phyloP scores from a whole-genome alignment of 108 stramenopile genomes.

The Epipyxis sp. region DNA sequence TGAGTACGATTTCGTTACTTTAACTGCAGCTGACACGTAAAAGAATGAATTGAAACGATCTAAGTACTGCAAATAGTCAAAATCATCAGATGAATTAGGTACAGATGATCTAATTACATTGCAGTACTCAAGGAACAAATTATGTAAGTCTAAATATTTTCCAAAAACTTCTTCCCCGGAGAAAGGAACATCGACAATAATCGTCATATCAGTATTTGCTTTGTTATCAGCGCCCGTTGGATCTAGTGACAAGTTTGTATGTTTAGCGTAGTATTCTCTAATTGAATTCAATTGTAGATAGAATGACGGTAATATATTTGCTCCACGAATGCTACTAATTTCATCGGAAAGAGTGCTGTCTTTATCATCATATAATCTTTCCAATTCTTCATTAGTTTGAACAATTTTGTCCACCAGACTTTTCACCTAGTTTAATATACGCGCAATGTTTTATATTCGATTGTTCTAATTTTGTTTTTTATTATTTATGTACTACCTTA shows the following conservation, averaged over 20 bases:
- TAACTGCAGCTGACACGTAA: not conserved
- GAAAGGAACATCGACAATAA: conserved; percentile 15
- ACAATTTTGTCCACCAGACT: not conserved
- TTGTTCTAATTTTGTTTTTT: too few relatives aligned
- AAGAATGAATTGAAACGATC: conserved; percentile 27
- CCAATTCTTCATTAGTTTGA: not conserved
- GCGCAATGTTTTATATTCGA: too few relatives aligned
- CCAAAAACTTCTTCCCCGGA: conserved; percentile 46
- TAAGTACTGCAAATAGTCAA: conserved; percentile 41
- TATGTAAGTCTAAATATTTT: conserved; percentile 45
- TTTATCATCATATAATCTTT: not conserved
- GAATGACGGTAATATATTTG: conserved; percentile 17
- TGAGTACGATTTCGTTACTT: conserved; percentile 6
- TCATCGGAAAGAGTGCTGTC: conserved; percentile 29
- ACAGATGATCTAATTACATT: not conserved
- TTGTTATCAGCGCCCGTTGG: not conserved
- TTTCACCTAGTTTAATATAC: too few relatives aligned
- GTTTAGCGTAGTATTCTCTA: conserved; percentile 33
- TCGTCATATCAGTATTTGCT: not conserved
- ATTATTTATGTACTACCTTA: too few relatives aligned
- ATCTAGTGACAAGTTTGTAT: not conserved
- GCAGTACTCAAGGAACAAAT: conserved; percentile 10
- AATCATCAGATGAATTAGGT: not conserved
- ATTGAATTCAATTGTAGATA: conserved; percentile 18
- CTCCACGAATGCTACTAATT: not conserved